These are phyloP conservation scores for Syzygium oleosum DNA, from an alignment of 345 rosid species.

Conservation along the genomic window DNA sequence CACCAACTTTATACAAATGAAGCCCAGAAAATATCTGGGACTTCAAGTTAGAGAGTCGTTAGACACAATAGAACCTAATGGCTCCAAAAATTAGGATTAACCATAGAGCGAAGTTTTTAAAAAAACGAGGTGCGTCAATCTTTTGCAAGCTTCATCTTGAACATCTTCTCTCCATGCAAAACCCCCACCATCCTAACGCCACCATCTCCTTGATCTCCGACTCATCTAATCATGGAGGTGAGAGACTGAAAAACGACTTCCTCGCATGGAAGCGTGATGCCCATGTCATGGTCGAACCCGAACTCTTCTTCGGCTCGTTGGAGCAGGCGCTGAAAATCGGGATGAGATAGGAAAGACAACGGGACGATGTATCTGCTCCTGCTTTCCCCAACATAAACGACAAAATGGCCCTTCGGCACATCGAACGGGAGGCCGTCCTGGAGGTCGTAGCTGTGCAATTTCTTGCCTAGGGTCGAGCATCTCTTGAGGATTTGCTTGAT, in stretches of 20 bases:
- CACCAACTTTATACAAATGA: neutral
- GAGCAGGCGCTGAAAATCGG: conserved; percentile 23
- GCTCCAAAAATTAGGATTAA: neutral
- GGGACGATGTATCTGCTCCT: conserved; percentile 28
- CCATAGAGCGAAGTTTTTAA: neutral
- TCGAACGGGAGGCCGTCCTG: conserved; percentile 45
- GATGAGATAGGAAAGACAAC: conserved; percentile 21
- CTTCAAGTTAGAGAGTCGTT: neutral
- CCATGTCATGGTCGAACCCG: conserved; percentile 31
- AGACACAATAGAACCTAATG: neutral
- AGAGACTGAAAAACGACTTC: conserved; percentile 20
- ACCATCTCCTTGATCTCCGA: conserved; percentile 1
- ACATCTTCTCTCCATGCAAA: neutral
- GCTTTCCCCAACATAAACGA: conserved; percentile 29
- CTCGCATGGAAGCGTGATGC: conserved; percentile 34
- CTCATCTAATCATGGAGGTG: conserved; percentile 4
- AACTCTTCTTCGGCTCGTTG: conserved; percentile 28
- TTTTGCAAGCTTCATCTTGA: neutral
- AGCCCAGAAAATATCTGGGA: neutral
- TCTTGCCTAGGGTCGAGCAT: conserved; percentile 81
- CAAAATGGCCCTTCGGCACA: conserved; percentile 34
- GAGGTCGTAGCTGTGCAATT: conserved; percentile 15
- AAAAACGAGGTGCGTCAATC: neutral
- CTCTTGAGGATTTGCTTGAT: conserved; percentile 68
- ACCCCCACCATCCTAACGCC: neutral